Base-by-base conservation (phyloP, 768 basidiomycete species). In the Lactarius sanguifluus region DNA sequence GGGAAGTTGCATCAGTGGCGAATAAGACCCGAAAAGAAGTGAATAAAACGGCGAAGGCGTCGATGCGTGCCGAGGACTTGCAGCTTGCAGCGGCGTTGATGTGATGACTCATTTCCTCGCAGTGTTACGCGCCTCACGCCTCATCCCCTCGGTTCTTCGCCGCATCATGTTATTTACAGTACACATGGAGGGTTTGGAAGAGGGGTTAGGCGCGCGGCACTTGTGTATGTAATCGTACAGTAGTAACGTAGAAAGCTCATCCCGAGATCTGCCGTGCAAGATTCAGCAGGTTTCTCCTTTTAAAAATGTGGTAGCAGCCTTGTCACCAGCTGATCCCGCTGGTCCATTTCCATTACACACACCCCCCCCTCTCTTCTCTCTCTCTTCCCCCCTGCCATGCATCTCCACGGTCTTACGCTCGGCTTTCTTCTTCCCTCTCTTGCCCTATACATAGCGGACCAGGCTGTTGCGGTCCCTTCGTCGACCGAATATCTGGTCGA, bases 401-500 rank as follows among this genome's bases (percentile, higher is more conserved):
- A 45, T 55, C 57, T 62, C 65, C 57, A 63, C 59, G 34, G 57
- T 28, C 62, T 70, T n/a, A 52, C 68, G 45, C 55, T 60, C 18
- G 34, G 43, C 10, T 57, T 71, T 43, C 59, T 69, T 55, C 62
- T 64, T 20, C 61, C 55, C 41, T 40, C 72, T 54, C 69, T 75
- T 50, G 70, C 62, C 23, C 50, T 64, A 38, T 65, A 58, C 47
- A 62, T 66, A 40, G 62, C 69, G 13, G 57, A 64, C 30, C 60
- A 70, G 61, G 67, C 60, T 54, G 20, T 15, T 60, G 57, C 60
- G 52, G 47, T 12, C 18, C 64, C 71, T 64, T 64, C 66, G 20
- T 45, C 50, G 45, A 71, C 71, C 28, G 66, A 68, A 32, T 50
- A 71, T 8, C 73, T 75, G 52, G 77, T 76, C 57, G 18, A 62